A percentile compares a stretch with the other conserved stretches of the same genome.
Evolutionary conservation across 176 grass and related monocot genomes (phyloP).

Genomic region (Secale cereale): DNA sequence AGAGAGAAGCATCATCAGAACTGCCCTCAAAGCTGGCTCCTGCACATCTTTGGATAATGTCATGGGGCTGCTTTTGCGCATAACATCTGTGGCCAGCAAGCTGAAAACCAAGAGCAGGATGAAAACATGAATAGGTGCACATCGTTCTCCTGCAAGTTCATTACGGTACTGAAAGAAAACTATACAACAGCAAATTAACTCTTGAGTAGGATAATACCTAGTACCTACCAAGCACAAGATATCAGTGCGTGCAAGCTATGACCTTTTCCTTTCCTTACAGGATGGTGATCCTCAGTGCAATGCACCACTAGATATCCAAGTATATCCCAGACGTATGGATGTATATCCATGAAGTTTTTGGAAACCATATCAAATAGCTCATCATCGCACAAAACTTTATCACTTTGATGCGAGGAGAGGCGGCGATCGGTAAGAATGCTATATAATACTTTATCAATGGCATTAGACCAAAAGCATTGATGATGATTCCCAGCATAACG

Average conservation of each 20-base stretch:
- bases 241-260: conserved; percentile 57
- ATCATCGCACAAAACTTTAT: conserved; percentile 19
- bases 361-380: conserved; percentile 38
- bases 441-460: conserved; percentile 59
- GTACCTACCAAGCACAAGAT: conserved; percentile 81
- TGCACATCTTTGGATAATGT: conserved; percentile 46
- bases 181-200: neutral
- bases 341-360: conserved; percentile 43
- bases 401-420: conserved; percentile 16
- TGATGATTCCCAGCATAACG: conserved; percentile 68
- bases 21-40: conserved; percentile 67
- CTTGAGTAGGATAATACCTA: conserved; percentile 19
- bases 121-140: neutral
- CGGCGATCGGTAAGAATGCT: conserved; percentile 45
- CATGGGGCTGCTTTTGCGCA: conserved; percentile 37
- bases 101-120: conserved; percentile 29
- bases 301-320: conserved; percentile 61
- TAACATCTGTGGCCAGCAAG: conserved; percentile 36
- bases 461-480: conserved; percentile 62
- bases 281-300: conserved; percentile 29
- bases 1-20: conserved; percentile 85
- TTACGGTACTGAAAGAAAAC: neutral
- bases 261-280: conserved; percentile 17
- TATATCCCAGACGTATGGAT: conserved; percentile 72
- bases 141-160: neutral